phyloP scores from a whole-genome alignment of 345 rosid genomes.

The Dipteronia sinensis region DNA sequence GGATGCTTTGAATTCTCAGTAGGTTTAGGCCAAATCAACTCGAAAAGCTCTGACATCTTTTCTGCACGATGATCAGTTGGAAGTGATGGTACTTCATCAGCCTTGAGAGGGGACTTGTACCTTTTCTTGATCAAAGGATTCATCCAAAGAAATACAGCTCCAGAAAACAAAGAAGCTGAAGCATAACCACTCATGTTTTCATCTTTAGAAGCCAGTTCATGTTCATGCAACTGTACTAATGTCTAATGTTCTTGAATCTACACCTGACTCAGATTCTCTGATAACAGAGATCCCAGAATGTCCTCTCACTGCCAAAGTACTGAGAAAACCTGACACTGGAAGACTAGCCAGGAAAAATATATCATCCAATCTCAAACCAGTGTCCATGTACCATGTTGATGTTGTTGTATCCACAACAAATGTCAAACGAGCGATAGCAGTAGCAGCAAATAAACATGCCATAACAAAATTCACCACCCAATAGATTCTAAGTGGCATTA shows the following conservation, averaged over 20 bases:
- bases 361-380: conserved; percentile 54
- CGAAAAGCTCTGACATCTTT: conserved; percentile 60
- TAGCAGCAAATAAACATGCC: conserved; percentile 42
- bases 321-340: conserved; percentile 58
- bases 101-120: conserved; percentile 70
- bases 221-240: conserved; percentile 28
- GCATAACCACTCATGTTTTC: conserved; percentile 58
- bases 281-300: conserved; percentile 55
- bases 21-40: conserved; percentile 68
- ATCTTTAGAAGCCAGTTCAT: conserved; percentile 43
- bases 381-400: conserved; percentile 25
- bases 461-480: conserved; percentile 53
- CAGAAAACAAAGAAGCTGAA: conserved; percentile 66
- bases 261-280: conserved; percentile 32
- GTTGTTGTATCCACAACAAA: conserved; percentile 19
- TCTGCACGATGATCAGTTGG: conserved; percentile 80
- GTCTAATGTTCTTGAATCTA: conserved; percentile 27
- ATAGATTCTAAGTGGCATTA: conserved; percentile 58
- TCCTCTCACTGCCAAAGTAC: conserved; percentile 56
- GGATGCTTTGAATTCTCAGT: conserved; percentile 63
- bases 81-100: conserved; percentile 69
- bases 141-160: conserved; percentile 85
- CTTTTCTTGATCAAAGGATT: conserved; percentile 81
- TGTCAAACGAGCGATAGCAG: conserved; percentile 40
- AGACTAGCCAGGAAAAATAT: conserved; percentile 41